phyloP scores from a whole-genome alignment of 352 stramenopile genomes.

The Phytophthora fragariae region DNA sequence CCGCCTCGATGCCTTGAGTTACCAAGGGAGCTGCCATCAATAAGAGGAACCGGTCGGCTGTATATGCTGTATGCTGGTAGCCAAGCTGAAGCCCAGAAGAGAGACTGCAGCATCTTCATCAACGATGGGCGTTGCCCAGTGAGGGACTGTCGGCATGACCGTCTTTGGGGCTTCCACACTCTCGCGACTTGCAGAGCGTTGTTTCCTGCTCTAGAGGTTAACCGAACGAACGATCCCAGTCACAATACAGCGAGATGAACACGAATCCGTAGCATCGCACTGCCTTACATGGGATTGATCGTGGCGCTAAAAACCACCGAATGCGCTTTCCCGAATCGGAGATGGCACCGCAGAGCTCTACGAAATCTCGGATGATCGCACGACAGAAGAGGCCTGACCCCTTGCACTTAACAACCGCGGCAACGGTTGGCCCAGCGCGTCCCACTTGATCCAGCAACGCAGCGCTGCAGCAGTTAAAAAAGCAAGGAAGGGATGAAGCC shows the following conservation, averaged over 20 bases:
- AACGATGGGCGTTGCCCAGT: too few relatives aligned
- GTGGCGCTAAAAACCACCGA: background rate
- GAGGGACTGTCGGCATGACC: too few relatives aligned
- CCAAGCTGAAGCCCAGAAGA: too few relatives aligned
- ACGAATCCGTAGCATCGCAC: background rate
- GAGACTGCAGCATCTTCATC: too few relatives aligned
- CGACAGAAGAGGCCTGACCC: conserved; percentile 7
- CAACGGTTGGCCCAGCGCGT: background rate
- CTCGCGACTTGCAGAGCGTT: too few relatives aligned
- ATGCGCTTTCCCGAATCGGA: background rate
- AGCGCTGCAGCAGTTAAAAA: background rate
- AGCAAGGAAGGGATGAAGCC: background rate
- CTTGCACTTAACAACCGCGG: conserved; percentile 14
- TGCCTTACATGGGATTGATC: background rate
- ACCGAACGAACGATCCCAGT: too few relatives aligned
- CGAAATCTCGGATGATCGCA: background rate
- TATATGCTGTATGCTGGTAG: too few relatives aligned
- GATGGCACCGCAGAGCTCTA: background rate
- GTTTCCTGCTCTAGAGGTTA: too few relatives aligned
- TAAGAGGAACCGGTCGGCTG: too few relatives aligned
- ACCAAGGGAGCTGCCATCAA: too few relatives aligned
- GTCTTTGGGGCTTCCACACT: too few relatives aligned
- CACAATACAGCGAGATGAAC: background rate
- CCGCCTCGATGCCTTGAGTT: too few relatives aligned
- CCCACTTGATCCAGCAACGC: conserved; percentile 7